phyloP scores from a whole-genome alignment of 1,139 yeast genomes.

The Wickerhamomyces sp. region DNA sequence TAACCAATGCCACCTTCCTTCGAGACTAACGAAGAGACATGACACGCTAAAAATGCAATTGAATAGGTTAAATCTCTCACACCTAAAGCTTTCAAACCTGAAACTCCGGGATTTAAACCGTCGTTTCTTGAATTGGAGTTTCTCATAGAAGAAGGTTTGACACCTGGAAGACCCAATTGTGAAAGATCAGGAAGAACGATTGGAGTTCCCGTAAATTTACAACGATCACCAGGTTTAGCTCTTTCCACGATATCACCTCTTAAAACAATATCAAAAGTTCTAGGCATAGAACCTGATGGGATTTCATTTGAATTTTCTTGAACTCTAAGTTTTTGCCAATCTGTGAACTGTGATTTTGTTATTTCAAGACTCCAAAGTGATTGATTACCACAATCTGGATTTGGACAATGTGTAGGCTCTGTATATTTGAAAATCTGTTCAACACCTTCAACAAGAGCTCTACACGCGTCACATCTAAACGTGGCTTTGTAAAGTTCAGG shows the following conservation, averaged over 20 bases:
- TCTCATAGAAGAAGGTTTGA: slow-evolving; percentile 78
- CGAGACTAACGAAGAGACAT: slow-evolving; percentile 58
- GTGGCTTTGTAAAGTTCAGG: slow-evolving; percentile 89
- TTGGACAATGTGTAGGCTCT: slow-evolving; percentile 90
- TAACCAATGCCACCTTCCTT: slow-evolving; percentile 39
- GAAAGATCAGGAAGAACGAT: slow-evolving; percentile 94
- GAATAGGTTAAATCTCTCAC: slow-evolving; percentile 92
- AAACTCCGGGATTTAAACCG: slow-evolving; percentile 77
- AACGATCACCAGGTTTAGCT: slow-evolving; percentile 97
- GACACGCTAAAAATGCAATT: slow-evolving; percentile 87
- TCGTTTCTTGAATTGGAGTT: slow-evolving; percentile 60
- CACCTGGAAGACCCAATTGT: slow-evolving; percentile 95
- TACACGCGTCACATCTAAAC: slow-evolving; percentile 86
- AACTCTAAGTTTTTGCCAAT: slow-evolving; percentile 96
- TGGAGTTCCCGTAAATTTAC: slow-evolving; percentile 92
- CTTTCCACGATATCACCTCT: slow-evolving; percentile 95
- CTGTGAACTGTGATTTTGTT: slow-evolving; percentile 80
- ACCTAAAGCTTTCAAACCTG: slow-evolving; percentile 79
- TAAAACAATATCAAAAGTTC: slow-evolving; percentile 87
- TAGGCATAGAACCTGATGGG: slow-evolving; percentile 98
- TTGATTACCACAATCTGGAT: slow-evolving; percentile 83
- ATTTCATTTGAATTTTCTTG: slow-evolving; percentile 95
- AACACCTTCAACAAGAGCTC: slow-evolving; percentile 79
- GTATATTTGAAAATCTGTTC: slow-evolving; percentile 94
- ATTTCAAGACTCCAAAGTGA: slow-evolving; percentile 81